Base-by-base conservation (phyloP, 345 rosid species). In the Cochlearia excelsa region DNA sequence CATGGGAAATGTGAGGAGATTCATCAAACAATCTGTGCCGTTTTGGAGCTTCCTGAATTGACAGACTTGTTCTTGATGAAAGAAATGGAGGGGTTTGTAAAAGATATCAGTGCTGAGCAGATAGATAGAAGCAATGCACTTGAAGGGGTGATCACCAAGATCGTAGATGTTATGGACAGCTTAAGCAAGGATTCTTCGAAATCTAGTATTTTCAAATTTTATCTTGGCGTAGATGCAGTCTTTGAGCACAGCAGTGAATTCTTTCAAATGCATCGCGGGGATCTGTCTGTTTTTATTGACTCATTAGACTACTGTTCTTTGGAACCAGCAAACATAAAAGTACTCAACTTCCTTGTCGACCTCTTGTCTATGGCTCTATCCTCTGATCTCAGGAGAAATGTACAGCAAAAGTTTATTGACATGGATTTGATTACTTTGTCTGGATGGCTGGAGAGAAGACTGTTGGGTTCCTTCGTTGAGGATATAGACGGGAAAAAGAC, bases 361-460 rank as follows among this genome's bases (percentile, higher is more conserved):
- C 71, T 89, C 54, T 75, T 93, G 66, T 85, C 92, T 37, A 83
- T 81, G 53, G 95, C 82, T 34, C 72, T 77, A 10, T 77, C 77
- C 54, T 64, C 79, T 42, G 78, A 78, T 71, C 81, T 85, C 68
- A 85, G 75, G 73, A 79, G 75, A 62, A 85, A 78, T 77, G 58
- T 84, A 38, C 84, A 81, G 62, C 59, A 70, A 49, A 83, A 78
- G 46, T 85, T 85, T 71, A 66, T 84, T 65, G 75, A 73, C 59
- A 85, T 84, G 95, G 97, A 85, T 76, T 47, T 78, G 74, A 63
- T 41, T 67, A 35, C 48, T 55, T 70, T 93, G 75, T 90, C 94
- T 54, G 77, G 76, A 62, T 85, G 95, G 99, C 74, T 93, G 75
- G 99, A 87, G 87, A 81, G 77, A 73, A 83, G 88, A 74, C 78